Evolutionary conservation across 2,329 filamentous ascomycete species (phyloP).

Genomic region (Parastagonospora avenae): DNA sequence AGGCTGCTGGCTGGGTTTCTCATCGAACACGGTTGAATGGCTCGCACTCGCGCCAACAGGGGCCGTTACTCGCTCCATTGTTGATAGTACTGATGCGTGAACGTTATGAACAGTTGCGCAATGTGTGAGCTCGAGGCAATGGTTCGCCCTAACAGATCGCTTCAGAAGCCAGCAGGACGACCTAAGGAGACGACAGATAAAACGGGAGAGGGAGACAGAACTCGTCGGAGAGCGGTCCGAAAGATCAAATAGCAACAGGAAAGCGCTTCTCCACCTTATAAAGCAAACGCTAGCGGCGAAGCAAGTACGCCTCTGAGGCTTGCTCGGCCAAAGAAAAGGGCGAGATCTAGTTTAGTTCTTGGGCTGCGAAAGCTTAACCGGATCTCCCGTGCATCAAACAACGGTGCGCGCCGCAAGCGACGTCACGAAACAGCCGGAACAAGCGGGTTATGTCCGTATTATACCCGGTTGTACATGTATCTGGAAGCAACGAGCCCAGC

Average conservation of each 20-base stretch:
- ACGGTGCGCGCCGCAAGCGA: slow-evolving; percentile 6
- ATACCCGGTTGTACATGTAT: slow-evolving; percentile 2
- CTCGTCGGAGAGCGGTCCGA: too few relatives aligned
- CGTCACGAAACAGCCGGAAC: slow-evolving; percentile 9
- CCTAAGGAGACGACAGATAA: too few relatives aligned
- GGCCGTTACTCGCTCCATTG: background rate
- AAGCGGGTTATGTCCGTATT: slow-evolving; percentile 5
- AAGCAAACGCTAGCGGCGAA: background rate
- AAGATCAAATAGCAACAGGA: too few relatives aligned
- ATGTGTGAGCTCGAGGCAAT: too few relatives aligned
- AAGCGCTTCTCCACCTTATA: too few relatives aligned
- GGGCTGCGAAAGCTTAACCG: slow-evolving; percentile 4
- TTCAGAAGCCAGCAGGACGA: too few relatives aligned
- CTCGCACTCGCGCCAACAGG: background rate
- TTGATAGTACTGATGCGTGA: background rate
- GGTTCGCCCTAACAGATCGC: too few relatives aligned
- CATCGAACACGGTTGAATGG: slow-evolving; percentile 14
- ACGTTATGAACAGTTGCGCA: background rate
- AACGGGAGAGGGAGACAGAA: too few relatives aligned
- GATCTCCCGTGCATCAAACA: slow-evolving; percentile 5
- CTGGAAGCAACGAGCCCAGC: too few relatives aligned
- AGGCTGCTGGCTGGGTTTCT: slow-evolving; percentile 18
- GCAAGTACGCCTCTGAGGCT: slow-evolving; percentile 1
- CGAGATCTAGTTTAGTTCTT: background rate
- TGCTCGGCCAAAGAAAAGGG: slow-evolving; percentile 3